Conservation (phyloP, 768 basidiomycete genomes). For the Cubamyces lactineus region DNA sequence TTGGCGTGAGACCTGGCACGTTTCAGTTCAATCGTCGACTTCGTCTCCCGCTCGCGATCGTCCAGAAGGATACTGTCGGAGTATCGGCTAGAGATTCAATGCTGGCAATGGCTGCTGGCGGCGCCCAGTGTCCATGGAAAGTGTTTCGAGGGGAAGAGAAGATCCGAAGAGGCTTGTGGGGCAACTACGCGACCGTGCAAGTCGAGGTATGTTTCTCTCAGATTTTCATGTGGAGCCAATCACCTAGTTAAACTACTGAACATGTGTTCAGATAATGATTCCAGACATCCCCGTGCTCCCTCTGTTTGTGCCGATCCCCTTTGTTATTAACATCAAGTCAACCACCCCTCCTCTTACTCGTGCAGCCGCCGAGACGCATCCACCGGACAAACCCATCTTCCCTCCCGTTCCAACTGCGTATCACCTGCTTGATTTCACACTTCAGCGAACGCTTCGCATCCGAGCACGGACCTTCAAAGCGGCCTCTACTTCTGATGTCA, state of each 20-base stretch:
- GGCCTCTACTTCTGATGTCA: not conserved
- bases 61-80: conserved; percentile 3
- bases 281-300: conserved; percentile 16
- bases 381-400: conserved; percentile 13
- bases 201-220: conserved; percentile 2
- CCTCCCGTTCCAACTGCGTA: conserved; percentile 7
- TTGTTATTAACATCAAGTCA: conserved; percentile 19
- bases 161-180: conserved; percentile 17
- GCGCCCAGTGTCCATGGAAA: conserved; percentile 4
- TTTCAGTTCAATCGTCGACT: conserved; percentile 12
- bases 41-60: conserved; percentile 13
- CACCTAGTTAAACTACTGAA: too few species aligned
- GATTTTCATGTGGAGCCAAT: not conserved
- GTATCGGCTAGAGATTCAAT: not conserved
- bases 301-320: conserved; percentile 19
- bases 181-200: conserved; percentile 11
- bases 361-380: not conserved
- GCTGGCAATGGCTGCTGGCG: not conserved
- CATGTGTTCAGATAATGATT: conserved; percentile 7
- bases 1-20: conserved; percentile 1
- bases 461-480: not conserved
- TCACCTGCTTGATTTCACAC: conserved; percentile 14
- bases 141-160: not conserved
- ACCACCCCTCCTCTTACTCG: conserved; percentile 8
- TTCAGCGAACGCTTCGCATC: conserved; percentile 15